Conservation (phyloP, 192 early-diverging fungal species). For the Entomortierella chlamydospora region DNA sequence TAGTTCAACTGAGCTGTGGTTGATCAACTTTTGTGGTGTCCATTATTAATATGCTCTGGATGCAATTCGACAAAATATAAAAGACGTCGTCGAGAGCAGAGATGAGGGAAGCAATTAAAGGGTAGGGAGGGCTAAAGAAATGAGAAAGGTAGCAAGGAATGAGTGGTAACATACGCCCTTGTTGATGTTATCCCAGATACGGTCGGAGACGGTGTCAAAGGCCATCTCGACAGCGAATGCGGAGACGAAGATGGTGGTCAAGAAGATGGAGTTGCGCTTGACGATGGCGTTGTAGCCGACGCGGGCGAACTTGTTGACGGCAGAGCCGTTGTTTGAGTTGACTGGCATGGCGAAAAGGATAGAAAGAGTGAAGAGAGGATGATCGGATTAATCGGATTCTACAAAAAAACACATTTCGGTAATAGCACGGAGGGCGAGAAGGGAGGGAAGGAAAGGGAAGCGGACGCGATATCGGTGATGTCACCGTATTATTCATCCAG, state of each 20-base stretch:
- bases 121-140: neutral
- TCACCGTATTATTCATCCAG: neutral
- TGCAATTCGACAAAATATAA: too few relatives aligned
- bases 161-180: conserved; percentile 72
- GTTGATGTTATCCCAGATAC: conserved; percentile 79
- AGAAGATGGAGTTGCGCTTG: conserved; percentile 78
- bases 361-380: neutral
- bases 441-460: neutral
- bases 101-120: too few relatives aligned
- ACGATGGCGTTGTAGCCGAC: conserved; percentile 71
- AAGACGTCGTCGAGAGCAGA: too few relatives aligned
- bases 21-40: too few relatives aligned
- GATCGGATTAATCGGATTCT: conserved; percentile 3
- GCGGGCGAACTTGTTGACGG: conserved; percentile 55
- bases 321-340: conserved; percentile 52
- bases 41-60: too few relatives aligned
- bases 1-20: too few relatives aligned
- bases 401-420: neutral
- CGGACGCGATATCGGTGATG: neutral
- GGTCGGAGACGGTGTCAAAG: conserved; percentile 71
- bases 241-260: conserved; percentile 72
- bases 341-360: conserved; percentile 35
- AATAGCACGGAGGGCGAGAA: neutral
- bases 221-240: conserved; percentile 81
- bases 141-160: neutral